Percentiles rank a stretch among this genome's conserved stretches.
Evolutionary conservation across 495 filamentous ascomycete species (phyloP).

Genomic region (Collariella sp.): DNA sequence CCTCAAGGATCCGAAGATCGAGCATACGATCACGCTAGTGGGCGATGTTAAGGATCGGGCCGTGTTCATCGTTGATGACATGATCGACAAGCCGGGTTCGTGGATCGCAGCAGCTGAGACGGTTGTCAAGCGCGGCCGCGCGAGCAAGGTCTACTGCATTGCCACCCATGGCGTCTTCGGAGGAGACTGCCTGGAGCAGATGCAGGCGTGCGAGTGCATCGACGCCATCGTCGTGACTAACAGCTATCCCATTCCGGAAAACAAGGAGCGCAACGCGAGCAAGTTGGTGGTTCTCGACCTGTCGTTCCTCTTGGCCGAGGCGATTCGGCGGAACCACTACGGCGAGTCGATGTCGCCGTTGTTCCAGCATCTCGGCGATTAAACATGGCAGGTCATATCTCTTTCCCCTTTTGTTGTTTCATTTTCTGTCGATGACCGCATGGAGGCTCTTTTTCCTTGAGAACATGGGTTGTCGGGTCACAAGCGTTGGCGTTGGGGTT

Average conservation of each 20-base stretch:
- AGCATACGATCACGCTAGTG: constrained; percentile 92
- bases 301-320: constrained; percentile 78
- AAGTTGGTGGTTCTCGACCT: constrained; percentile 88
- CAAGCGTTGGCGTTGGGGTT: constrained; percentile 28
- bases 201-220: constrained; percentile 87
- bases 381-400: constrained; percentile 18
- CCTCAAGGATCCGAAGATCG: constrained; percentile 60
- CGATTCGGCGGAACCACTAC: constrained; percentile 91
- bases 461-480: constrained; percentile 13
- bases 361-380: constrained; percentile 63
- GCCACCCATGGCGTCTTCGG: constrained; percentile 94
- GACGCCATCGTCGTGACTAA: constrained; percentile 93
- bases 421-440: constrained; percentile 1
- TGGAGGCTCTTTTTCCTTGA: constrained; percentile 4
- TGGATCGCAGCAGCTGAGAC: constrained; percentile 99
- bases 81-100: constrained; percentile 94
- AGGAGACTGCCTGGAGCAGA: constrained; percentile 77
- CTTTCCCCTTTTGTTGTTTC: neutral
- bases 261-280: constrained; percentile 57
- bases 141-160: constrained; percentile 93
- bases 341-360: constrained; percentile 79
- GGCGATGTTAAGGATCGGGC: constrained; percentile 79
- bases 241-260: constrained; percentile 78
- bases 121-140: constrained; percentile 82
- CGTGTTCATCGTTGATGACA: constrained; percentile 94